Evolutionary conservation across 805 yeast genomes (phyloP).

Genomic region (Wickerhamiella spandovensis): DNA sequence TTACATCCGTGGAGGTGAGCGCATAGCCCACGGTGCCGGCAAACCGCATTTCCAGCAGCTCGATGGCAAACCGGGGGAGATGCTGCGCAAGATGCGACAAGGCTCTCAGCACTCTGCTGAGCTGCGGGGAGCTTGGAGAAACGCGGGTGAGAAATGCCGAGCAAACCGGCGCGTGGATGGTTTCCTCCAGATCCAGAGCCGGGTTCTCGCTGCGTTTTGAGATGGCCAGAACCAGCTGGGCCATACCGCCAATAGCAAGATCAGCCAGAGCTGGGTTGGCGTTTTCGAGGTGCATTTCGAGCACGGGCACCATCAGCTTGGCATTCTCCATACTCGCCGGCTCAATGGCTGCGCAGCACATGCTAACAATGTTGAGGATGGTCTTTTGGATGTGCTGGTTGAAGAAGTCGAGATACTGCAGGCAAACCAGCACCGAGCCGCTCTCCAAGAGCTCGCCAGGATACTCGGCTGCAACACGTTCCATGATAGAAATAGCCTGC

Average conservation of each 20-base stretch:
- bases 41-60: constrained; percentile 2
- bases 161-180: constrained; percentile 5
- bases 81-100: constrained; percentile 7
- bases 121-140: constrained; percentile 9
- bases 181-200: constrained; percentile 4
- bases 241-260: constrained; percentile 8
- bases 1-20: constrained; percentile 4
- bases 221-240: constrained; percentile 11
- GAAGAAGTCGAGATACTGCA: constrained; percentile 73
- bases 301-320: constrained; percentile 8
- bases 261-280: constrained; percentile 10
- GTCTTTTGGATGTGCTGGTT: constrained; percentile 81
- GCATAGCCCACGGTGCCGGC: constrained; percentile 9
- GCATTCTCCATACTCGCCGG: constrained; percentile 28
- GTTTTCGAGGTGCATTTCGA: constrained; percentile 4
- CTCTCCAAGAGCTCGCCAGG: constrained; percentile 30
- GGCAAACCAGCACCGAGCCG: constrained; percentile 50
- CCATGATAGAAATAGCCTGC: constrained; percentile 46
- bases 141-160: constrained; percentile 6
- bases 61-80: constrained; percentile 7
- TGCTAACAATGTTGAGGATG: constrained; percentile 59
- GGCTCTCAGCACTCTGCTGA: constrained; percentile 10
- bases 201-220: constrained; percentile 6
- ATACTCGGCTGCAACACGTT: constrained; percentile 23
- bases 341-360: constrained; percentile 42